A percentile compares a stretch with the other conserved stretches of the same genome.
phyloP scores from a whole-genome alignment of 345 rosid species.

The Populus pruinosa region DNA sequence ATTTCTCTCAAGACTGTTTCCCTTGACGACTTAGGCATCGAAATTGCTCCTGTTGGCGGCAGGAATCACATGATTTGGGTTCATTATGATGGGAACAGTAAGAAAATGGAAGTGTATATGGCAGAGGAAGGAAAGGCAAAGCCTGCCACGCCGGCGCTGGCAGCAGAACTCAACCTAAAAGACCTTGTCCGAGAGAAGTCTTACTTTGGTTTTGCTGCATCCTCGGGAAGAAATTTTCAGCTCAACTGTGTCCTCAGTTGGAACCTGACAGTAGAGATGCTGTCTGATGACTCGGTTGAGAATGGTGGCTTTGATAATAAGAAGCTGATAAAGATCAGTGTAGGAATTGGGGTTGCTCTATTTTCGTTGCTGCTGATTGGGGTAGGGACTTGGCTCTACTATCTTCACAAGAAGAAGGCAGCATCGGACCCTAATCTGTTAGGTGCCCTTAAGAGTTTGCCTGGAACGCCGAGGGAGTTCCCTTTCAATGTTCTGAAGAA shows the following conservation, averaged over 20 bases:
- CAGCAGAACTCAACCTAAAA: constrained; percentile 35
- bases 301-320: not conserved
- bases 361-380: constrained; percentile 10
- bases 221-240: constrained; percentile 39
- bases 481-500: constrained; percentile 44
- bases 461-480: constrained; percentile 50
- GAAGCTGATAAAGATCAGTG: constrained; percentile 19
- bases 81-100: constrained; percentile 37
- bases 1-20: constrained; percentile 20
- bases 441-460: constrained; percentile 49
- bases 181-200: constrained; percentile 32
- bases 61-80: constrained; percentile 43
- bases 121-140: constrained; percentile 22
- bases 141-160: constrained; percentile 32
- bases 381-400: constrained; percentile 6
- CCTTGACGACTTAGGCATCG: constrained; percentile 27
- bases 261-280: constrained; percentile 49
- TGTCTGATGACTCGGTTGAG: constrained; percentile 1
- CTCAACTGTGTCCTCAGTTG: constrained; percentile 51
- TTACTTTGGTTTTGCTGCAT: constrained; percentile 55
- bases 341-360: constrained; percentile 29
- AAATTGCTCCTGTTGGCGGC: constrained; percentile 31
- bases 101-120: constrained; percentile 37
- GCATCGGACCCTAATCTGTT: constrained; percentile 26
- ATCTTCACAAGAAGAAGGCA: constrained; percentile 20